Percentiles rank a stretch among this genome's conserved stretches.
These are phyloP conservation scores for Cercospora brassicicola DNA, from an alignment of 2,329 filamentous ascomycete genomes.

Conservation along the genomic window DNA sequence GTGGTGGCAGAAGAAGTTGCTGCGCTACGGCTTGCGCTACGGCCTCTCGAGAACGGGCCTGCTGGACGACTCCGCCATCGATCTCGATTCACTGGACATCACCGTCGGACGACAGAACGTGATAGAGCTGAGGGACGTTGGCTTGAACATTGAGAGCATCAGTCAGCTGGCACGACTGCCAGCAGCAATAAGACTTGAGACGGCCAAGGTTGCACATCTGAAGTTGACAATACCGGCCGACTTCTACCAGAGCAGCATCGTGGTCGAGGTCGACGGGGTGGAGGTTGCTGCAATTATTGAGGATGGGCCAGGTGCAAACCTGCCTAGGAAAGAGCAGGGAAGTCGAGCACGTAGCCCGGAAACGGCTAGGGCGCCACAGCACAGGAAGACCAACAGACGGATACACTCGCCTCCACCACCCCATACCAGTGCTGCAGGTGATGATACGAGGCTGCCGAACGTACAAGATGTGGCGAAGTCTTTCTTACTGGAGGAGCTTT, in stretches of 20 bases:
- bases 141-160: conserved; percentile 65
- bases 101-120: conserved; percentile 77
- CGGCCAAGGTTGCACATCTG: conserved; percentile 72
- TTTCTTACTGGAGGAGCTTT: conserved; percentile 71
- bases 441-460: conserved; percentile 55
- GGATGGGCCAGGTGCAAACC: conserved; percentile 26
- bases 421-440: conserved; percentile 30
- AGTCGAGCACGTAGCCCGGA: conserved; percentile 30
- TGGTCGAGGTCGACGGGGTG: conserved; percentile 77
- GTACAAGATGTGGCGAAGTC: conserved; percentile 73
- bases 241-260: conserved; percentile 80
- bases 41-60: conserved; percentile 79
- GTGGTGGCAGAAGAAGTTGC: conserved; percentile 78
- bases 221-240: conserved; percentile 84
- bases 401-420: conserved; percentile 37
- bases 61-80: conserved; percentile 81
- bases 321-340: conserved; percentile 37
- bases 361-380: conserved; percentile 33
- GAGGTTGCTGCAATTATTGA: conserved; percentile 57
- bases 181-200: conserved; percentile 66
- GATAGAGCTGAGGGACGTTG: conserved; percentile 84
- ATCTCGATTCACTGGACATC: conserved; percentile 82
- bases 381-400: conserved; percentile 39
- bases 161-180: conserved; percentile 60
- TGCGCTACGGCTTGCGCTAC: conserved; percentile 62